These are phyloP conservation scores for Nemania sp. DNA, from an alignment of 2,329 filamentous ascomycete species.

Conservation along the genomic window DNA sequence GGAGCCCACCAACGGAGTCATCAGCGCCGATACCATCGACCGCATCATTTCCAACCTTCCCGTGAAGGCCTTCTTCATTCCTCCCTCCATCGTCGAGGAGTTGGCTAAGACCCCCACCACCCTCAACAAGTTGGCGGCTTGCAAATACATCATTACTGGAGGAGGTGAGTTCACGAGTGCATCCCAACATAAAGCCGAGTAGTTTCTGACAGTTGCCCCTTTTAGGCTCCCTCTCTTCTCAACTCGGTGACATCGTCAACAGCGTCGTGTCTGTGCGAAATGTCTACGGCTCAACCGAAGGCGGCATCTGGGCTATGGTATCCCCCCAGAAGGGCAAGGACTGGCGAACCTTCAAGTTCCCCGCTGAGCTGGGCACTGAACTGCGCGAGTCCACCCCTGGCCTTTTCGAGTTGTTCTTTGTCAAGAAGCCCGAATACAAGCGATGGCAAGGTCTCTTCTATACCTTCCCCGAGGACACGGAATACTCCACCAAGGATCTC, in stretches of 20 bases:
- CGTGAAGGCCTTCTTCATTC: slow-evolving; percentile 33
- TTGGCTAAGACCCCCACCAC: slow-evolving; percentile 30
- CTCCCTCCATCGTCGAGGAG: slow-evolving; percentile 34
- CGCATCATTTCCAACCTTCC: slow-evolving; percentile 33
- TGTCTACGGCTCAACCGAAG: slow-evolving; percentile 33
- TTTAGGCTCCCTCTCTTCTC: slow-evolving; percentile 32
- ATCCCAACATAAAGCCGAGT: no score
- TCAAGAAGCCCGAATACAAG: slow-evolving; percentile 31
- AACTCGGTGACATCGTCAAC: slow-evolving; percentile 32
- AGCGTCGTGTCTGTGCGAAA: slow-evolving; percentile 31
- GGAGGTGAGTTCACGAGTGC: no score
- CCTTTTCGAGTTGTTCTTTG: slow-evolving; percentile 32
- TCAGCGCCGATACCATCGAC: slow-evolving; percentile 33
- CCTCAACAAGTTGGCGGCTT: slow-evolving; percentile 27
- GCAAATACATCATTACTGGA: slow-evolving; percentile 34
- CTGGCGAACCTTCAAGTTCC: slow-evolving; percentile 34
- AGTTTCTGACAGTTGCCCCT: no score
- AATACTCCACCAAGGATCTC: slow-evolving; percentile 33
- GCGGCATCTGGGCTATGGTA: slow-evolving; percentile 35
- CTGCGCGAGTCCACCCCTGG: slow-evolving; percentile 31
- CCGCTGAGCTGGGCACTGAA: slow-evolving; percentile 30
- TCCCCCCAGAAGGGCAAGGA: slow-evolving; percentile 30
- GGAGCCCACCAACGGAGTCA: slow-evolving; percentile 33
- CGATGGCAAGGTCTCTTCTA: slow-evolving; percentile 34
- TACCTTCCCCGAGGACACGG: slow-evolving; percentile 32